Percentiles rank a stretch among this genome's conserved stretches.
phyloP scores from a whole-genome alignment of 2,329 filamentous ascomycete genomes.

The Neonectria punicea region DNA sequence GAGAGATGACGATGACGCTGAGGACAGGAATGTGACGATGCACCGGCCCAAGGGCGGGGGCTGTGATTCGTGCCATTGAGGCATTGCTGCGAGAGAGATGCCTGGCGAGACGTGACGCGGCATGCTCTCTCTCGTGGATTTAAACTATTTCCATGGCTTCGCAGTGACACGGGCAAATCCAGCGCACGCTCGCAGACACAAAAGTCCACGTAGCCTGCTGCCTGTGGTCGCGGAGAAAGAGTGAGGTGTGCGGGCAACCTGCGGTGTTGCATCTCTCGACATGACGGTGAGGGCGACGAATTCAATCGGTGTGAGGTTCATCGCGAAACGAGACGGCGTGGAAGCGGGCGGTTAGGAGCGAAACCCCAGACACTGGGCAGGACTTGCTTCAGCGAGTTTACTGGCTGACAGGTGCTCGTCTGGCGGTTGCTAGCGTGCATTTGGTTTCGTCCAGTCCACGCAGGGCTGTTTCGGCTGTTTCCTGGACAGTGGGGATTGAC shows the following conservation, averaged over 20 bases:
- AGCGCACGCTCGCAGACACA: neutral
- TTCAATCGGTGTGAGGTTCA: neutral
- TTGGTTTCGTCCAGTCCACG: neutral
- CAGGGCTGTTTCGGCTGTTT: neutral
- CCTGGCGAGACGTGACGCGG: slow-evolving; percentile 20
- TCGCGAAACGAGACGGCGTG: neutral
- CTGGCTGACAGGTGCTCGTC: slow-evolving; percentile 30
- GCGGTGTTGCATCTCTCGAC: neutral
- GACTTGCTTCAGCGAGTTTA: slow-evolving; percentile 32
- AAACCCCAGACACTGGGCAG: slow-evolving; percentile 24
- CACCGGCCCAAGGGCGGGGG: slow-evolving; percentile 9
- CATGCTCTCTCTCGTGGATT: slow-evolving; percentile 5
- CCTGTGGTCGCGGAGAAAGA: neutral
- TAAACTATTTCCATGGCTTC: neutral
- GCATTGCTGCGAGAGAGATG: slow-evolving; percentile 11
- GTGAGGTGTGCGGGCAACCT: neutral
- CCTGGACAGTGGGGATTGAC: neutral
- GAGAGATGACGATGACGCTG: slow-evolving; percentile 1
- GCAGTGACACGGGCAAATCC: slow-evolving; percentile 12
- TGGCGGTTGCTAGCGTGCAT: slow-evolving; percentile 38
- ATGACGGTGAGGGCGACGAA: neutral
- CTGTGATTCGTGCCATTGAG: slow-evolving; percentile 21
- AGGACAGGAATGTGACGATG: slow-evolving; percentile 15
- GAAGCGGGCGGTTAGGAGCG: slow-evolving; percentile 8
- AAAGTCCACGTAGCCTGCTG: slow-evolving; percentile 18